A percentile compares a stretch with the other conserved stretches of the same genome.
Evolutionary conservation across 2,329 filamentous ascomycete genomes (phyloP).

Genomic region (Apiospora aurea): DNA sequence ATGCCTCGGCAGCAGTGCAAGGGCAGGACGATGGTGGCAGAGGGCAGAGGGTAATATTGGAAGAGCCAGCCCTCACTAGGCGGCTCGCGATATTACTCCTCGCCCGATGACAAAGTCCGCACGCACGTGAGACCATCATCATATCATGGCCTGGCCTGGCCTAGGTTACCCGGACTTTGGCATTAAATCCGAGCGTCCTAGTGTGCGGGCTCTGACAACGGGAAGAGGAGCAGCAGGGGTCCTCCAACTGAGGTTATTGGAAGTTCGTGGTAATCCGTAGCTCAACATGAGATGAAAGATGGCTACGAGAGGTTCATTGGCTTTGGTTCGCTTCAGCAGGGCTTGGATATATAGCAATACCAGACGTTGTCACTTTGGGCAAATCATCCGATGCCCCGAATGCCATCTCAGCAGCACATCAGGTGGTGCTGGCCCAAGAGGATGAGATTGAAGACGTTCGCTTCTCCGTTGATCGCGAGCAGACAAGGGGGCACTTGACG

Average conservation of each 20-base stretch:
- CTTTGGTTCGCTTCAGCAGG: neutral
- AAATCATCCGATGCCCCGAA: neutral
- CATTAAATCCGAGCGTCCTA: slow-evolving; percentile 15
- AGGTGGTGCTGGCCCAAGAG: neutral
- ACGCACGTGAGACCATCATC: slow-evolving; percentile 18
- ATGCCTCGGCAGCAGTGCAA: neutral
- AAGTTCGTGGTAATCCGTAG: neutral
- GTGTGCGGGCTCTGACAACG: neutral
- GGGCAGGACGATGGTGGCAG: neutral
- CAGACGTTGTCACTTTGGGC: neutral
- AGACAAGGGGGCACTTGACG: neutral
- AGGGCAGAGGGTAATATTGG: neutral
- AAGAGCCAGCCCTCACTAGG: neutral
- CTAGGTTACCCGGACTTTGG: neutral
- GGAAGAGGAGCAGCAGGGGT: neutral
- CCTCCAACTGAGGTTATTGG: too few species aligned
- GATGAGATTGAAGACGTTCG: neutral
- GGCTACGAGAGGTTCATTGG: neutral
- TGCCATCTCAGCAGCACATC: neutral
- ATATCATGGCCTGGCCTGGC: neutral
- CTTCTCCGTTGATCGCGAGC: neutral
- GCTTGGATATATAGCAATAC: neutral
- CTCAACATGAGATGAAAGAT: neutral
- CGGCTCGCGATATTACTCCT: neutral
- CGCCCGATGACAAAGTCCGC: neutral